Base-by-base conservation (phyloP, 2,329 filamentous ascomycete genomes). In the Fusarium sp. region DNA sequence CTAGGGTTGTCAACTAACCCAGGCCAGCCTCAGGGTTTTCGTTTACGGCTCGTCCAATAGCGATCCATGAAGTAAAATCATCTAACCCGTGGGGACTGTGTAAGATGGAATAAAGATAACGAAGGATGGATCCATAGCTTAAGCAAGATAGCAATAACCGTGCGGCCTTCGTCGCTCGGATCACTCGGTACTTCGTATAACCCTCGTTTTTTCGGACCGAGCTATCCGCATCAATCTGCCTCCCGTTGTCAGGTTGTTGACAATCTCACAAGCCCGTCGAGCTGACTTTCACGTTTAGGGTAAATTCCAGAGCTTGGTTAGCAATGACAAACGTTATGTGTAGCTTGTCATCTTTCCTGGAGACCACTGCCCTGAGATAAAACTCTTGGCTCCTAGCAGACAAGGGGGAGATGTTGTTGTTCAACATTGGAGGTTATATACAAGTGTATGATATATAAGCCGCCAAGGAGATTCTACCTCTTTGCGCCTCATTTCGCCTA, bases 11-110 rank as follows among this genome's bases (percentile, higher is more conserved):
- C 11, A 49, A n/a, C 46, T 29, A 29, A 51, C 24, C 46, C 24
- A 29, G 9, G 16, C 9, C 44, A 24, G 10, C 22, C 46, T 29
- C 46, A 29, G 24, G 6, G 16, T 59, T 64, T 36, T 14, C 27
- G 24, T 9, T 61, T 72, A 62, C 63, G 44, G 35, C 51, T 72
- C 40, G 57, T 22, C 71, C 71, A 73, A 74, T 72, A 16, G 42
- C n/a, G 35, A 24, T 51, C 36, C n/a, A 16, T 60, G 29, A 67
- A 16, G 24, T 12, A 16, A 49, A 49, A 49, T 29, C 16, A n/a
- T 16, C 16, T 6, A n/a, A 3, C 17, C 5, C 27, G 16, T 7
- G 16, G 27, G 44, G 24, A 29, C 46, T 51, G 24, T 46, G 14
- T 46, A 46, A 17, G 8, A 22, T 3, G 5, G 14, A 27, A 46